Percentiles rank a stretch among this genome's conserved stretches.
Conservation (phyloP, 495 filamentous ascomycete genomes). For the Polyplosphaeria fusca region DNA sequence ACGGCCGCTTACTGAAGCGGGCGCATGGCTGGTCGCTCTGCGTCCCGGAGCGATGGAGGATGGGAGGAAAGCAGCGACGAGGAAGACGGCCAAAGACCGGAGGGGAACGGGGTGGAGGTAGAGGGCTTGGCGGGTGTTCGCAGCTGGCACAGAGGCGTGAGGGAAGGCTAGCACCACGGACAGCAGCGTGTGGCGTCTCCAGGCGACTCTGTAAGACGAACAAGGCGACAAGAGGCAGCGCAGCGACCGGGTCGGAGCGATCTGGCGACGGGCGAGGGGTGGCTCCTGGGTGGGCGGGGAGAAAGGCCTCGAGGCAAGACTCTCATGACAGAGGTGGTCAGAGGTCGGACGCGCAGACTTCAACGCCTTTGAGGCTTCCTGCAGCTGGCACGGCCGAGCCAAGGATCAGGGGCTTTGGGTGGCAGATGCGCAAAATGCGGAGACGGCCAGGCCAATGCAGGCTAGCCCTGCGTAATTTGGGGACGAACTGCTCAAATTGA, state of each 20-base stretch:
- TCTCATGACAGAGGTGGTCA: constrained; percentile 32
- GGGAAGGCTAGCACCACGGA: no score
- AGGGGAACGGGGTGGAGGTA: constrained; percentile 3
- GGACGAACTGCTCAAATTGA: constrained; percentile 33
- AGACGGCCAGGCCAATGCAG: constrained; percentile 36
- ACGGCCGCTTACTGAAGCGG: constrained; percentile 20
- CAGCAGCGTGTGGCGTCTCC: no score
- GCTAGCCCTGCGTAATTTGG: constrained; percentile 33
- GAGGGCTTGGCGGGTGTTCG: constrained; percentile 29
- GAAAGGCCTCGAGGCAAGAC: constrained; percentile 27
- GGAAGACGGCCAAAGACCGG: constrained; percentile 15
- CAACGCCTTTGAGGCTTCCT: constrained; percentile 37
- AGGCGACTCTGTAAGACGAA: no score
- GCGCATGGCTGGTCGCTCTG: constrained; percentile 36
- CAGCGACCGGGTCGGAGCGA: constrained; percentile 15
- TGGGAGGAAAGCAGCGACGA: constrained; percentile 9
- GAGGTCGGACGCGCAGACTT: constrained; percentile 22
- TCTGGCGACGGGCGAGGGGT: constrained; percentile 12
- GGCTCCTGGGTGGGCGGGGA: constrained; percentile 21
- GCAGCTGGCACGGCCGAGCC: constrained; percentile 33
- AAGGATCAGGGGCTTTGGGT: constrained; percentile 36
- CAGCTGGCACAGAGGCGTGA: no score
- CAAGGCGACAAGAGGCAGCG: no score
- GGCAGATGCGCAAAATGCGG: constrained; percentile 37
- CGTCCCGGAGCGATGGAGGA: constrained; percentile 29